Base-by-base conservation (phyloP, 1,284 basidiomycete species). In the Sanghuangporus baumii region DNA sequence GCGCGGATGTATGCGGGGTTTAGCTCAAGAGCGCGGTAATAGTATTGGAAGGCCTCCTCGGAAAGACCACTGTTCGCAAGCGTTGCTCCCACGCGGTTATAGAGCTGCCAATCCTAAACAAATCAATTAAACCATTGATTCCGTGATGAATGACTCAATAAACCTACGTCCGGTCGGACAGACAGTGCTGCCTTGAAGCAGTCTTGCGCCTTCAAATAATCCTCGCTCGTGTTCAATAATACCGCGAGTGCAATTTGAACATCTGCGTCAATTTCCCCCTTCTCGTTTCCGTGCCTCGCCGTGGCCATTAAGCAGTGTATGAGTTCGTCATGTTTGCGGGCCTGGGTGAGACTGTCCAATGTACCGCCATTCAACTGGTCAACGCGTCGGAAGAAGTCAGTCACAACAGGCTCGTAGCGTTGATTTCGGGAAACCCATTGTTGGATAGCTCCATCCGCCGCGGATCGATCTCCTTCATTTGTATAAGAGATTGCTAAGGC, bases 31-130 rank as follows among this genome's bases (percentile, higher is more conserved):
- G 96, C 97, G 57, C 86, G 86, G 71, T 90, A 86, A 74, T 99
- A 99, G 74, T 94, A 98, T 67, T 89, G 79, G 16, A 98, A 80
- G 8, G 97, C 96, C 66, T 94, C 87, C 48, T 86, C 85, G 18
- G 93, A 86, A 57, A 83, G 81, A 0, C 96, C 96, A 68, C 86
- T 91, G 73, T 99, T 99, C 54, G 95, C 95, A 72, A 98, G 86
- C 1, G 96, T 98, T 16, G 96, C 96, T 14, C 96, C 96, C 31
- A 98, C 91, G 26, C 96, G 87, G 73, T 99, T 99, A 76, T 95
- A 98, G 66, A 99, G 75, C 55, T 96, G 78, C 91, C 94, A 98
- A 71, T 99, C 96, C 91, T 95, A 66, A 6, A 41, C 46, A 59
- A 56, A 31, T 51, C 12, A 51, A 11, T 14, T 16, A 20, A n/a